These are phyloP conservation scores for Polyporus tsugae DNA, from an alignment of 1,284 basidiomycete genomes.

Conservation along the genomic window DNA sequence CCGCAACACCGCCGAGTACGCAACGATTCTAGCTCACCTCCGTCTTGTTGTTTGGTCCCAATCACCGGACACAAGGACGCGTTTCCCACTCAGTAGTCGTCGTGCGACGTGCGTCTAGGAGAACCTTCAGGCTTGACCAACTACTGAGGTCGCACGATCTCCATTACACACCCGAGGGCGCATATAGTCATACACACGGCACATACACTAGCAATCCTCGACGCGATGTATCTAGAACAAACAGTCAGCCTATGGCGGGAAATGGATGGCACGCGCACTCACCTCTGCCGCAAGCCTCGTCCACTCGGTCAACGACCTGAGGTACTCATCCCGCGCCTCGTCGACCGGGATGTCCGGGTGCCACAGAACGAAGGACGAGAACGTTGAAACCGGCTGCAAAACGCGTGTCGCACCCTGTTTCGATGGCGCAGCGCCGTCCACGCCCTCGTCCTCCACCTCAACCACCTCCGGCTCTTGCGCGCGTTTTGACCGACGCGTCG, in stretches of 20 bases:
- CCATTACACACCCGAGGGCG: neutral
- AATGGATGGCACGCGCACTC: conserved; percentile 27
- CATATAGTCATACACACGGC: conserved; percentile 2
- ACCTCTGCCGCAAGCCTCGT: conserved; percentile 65
- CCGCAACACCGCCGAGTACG: neutral
- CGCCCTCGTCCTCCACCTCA: conserved; percentile 34
- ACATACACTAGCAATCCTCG: conserved; percentile 20
- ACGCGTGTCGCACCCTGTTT: conserved; percentile 42
- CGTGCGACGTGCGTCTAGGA: no score
- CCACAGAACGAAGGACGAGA: conserved; percentile 75
- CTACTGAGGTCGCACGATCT: neutral
- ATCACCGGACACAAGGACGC: no score
- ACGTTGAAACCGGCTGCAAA: conserved; percentile 58
- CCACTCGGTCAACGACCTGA: conserved; percentile 73
- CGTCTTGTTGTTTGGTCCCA: no score
- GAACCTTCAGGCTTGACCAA: neutral
- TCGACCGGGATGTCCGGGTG: conserved; percentile 75
- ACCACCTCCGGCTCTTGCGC: conserved; percentile 31
- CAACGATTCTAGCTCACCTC: neutral
- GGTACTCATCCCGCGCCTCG: conserved; percentile 72
- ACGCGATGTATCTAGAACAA: conserved; percentile 23
- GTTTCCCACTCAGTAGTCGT: neutral
- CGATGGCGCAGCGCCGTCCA: conserved; percentile 28
- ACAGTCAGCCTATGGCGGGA: neutral
- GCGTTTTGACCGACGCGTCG: conserved; percentile 37